Evolutionary conservation across 2,329 filamentous ascomycete genomes (phyloP), one percentile per base, ranked within the genome.

Genomic region (Leptosphaerulina australis): DNA sequence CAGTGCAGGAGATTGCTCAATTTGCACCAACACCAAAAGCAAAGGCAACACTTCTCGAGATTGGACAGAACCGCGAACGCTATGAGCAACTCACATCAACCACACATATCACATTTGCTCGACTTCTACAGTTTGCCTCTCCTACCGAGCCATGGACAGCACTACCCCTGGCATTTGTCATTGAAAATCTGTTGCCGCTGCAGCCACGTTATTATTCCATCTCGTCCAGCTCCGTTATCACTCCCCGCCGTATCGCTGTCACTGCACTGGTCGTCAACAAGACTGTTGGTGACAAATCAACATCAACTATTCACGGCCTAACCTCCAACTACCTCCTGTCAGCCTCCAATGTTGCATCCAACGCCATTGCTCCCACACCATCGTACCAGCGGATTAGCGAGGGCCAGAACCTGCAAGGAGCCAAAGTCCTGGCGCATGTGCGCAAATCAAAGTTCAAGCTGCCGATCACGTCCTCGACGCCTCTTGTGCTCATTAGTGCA

Each of bases 391-490:
- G 49, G n/a, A 22, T 43, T 9, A 44, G 12, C 15, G 25, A 57
- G 7, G 38, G 57, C 34, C 48, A 59, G 34, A 36, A 33, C 1
- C 50, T 69, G 6, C 46, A 49, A 26, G 53, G 64, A 24, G 53
- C 62, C 10, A 64, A 55, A n/a, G 43, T 76, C 34, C 68, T 67
- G 51, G 76, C 75, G 0, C 72, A 76, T 48, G 63, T 77, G 34
- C 72, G 74, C 20, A 70, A 69, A 45, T 76, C 74, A 0, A 74
- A 72, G 29, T 81, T 81, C 69, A 77, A 77, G 39, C 71, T 80
- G 2, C 79, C 79, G 0, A 61, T 71, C 9, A 63, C 70, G 0
- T 62, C 71, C 5, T 71, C 68, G 3, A 75, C 69, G 0, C 81
- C 81, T 0, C 64, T 85, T 8, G 71, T 84, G 40, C 80, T 76